A percentile compares a stretch with the other conserved stretches of the same genome.
Evolutionary conservation across 2,329 filamentous ascomycete genomes (phyloP).

Genomic region (Microdochium trichocladiopsis): DNA sequence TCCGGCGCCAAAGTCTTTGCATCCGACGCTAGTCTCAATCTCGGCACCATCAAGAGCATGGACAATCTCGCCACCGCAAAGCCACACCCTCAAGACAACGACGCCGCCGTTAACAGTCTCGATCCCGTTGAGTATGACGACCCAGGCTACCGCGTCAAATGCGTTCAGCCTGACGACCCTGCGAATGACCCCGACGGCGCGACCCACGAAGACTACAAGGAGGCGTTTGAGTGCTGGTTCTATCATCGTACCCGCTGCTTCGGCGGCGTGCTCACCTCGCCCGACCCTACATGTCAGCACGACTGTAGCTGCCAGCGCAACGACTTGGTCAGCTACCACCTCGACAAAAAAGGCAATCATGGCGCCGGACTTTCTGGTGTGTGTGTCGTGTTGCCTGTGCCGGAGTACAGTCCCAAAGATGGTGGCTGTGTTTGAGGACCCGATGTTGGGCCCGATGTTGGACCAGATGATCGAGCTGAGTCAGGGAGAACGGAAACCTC

Average conservation of each 20-base stretch:
- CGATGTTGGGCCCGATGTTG: too few relatives aligned
- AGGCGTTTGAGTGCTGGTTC: not conserved
- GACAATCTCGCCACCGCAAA: not conserved
- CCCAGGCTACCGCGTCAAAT: not conserved
- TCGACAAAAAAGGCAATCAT: not conserved
- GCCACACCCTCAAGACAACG: not conserved
- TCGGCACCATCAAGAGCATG: not conserved
- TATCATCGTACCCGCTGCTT: not conserved
- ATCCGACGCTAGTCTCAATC: not conserved
- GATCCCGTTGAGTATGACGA: not conserved
- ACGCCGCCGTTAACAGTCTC: not conserved
- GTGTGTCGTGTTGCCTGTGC: not conserved
- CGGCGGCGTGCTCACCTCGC: not conserved
- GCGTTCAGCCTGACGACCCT: not conserved
- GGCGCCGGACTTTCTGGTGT: not conserved
- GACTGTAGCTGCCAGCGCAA: not conserved
- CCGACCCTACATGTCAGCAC: not conserved
- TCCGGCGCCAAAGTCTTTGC: not conserved
- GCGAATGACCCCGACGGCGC: not conserved
- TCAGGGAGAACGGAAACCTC: too few relatives aligned
- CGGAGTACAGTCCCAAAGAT: not conserved
- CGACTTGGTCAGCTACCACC: not conserved
- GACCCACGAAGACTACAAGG: not conserved
- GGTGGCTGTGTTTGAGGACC: not conserved
- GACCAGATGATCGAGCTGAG: too few relatives aligned